phyloP scores from a whole-genome alignment of 2,329 filamentous ascomycete species.

The Mycosphaerella arachidis region DNA sequence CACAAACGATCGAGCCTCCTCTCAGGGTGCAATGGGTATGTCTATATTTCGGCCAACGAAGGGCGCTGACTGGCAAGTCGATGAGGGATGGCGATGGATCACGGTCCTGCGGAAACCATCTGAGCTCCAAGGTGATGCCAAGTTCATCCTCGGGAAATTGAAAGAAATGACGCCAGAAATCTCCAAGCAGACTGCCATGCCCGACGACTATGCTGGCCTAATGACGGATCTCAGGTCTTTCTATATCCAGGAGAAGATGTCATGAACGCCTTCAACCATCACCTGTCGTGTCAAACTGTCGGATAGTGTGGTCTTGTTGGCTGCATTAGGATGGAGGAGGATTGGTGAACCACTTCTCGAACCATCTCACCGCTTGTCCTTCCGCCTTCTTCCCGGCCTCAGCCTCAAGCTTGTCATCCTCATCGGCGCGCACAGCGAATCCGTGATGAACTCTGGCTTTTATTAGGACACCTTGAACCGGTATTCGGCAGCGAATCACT shows the following conservation, averaged over 20 bases:
- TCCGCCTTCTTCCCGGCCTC: constrained; percentile 36
- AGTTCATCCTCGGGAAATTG: constrained; percentile 21
- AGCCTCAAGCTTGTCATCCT: constrained; percentile 31
- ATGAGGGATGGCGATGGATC: constrained; percentile 28
- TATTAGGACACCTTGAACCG: constrained; percentile 31
- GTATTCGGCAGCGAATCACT: neutral
- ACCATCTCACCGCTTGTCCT: constrained; percentile 37
- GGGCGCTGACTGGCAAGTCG: constrained; percentile 18
- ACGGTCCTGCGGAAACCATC: constrained; percentile 26
- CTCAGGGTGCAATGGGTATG: constrained; percentile 24
- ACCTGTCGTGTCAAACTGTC: neutral
- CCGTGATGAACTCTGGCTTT: neutral
- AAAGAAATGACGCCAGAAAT: constrained; percentile 6
- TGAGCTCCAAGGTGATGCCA: constrained; percentile 20
- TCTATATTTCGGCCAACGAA: constrained; percentile 14
- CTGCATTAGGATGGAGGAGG: constrained; percentile 1
- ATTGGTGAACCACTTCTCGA: constrained; percentile 32
- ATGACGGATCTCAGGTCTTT: constrained; percentile 18
- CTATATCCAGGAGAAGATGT: constrained; percentile 24
- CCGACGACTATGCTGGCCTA: constrained; percentile 18
- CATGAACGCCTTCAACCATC: neutral
- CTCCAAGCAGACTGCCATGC: constrained; percentile 10
- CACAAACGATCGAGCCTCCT: constrained; percentile 8
- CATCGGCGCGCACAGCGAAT: constrained; percentile 26
- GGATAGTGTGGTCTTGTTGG: neutral